phyloP scores from a whole-genome alignment of 495 filamentous ascomycete species.

The Chlorociboria aeruginascens region DNA sequence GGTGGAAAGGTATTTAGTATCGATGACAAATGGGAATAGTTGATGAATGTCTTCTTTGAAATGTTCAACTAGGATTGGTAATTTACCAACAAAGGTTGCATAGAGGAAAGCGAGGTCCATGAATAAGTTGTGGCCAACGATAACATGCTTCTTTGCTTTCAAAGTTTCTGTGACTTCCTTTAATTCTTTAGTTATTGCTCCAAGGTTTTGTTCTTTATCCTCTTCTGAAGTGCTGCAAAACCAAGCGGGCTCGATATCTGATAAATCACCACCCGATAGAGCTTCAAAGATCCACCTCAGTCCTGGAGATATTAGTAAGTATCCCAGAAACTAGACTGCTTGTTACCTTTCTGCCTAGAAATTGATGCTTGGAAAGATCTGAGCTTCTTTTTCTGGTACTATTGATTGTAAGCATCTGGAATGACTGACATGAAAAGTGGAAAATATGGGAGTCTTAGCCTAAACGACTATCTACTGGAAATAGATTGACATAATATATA shows the following conservation, averaged over 20 bases:
- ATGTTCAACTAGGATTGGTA: conserved; percentile 49
- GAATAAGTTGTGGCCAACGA: conserved; percentile 73
- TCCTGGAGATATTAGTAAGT: conserved; percentile 26
- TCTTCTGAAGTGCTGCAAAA: conserved; percentile 19
- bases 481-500: background rate
- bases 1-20: conserved; percentile 66
- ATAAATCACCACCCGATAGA: conserved; percentile 44
- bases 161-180: conserved; percentile 25
- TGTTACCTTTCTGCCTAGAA: conserved; percentile 22
- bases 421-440: background rate
- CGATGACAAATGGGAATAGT: conserved; percentile 57
- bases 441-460: background rate
- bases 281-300: conserved; percentile 64
- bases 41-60: conserved; percentile 50
- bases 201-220: conserved; percentile 15
- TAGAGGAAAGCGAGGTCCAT: conserved; percentile 64
- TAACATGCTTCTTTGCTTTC: conserved; percentile 33
- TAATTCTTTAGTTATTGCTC: conserved; percentile 21
- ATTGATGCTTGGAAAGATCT: conserved; percentile 13
- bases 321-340: background rate
- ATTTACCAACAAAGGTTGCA: conserved; percentile 49
- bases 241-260: conserved; percentile 31
- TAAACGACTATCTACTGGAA: background rate
- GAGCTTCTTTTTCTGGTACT: conserved; percentile 7
- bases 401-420: conserved; percentile 2